Conservation (phyloP, 2,329 filamentous ascomycete species). For the Tolypocladium ovalisporum region DNA sequence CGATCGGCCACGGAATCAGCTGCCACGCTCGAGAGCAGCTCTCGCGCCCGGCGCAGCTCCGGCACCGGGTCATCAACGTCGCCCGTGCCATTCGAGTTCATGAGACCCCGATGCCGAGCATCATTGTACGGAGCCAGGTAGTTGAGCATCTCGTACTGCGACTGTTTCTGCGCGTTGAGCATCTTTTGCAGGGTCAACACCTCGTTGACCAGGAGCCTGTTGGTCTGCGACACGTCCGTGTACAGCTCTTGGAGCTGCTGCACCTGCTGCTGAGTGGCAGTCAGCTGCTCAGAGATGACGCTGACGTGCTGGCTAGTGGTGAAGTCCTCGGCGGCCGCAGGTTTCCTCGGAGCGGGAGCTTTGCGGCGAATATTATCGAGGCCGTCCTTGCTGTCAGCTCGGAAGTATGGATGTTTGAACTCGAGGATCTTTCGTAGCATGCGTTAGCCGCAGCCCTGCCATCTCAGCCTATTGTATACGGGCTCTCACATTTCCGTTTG, state of each 20-base stretch:
- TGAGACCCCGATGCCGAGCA: constrained; percentile 25
- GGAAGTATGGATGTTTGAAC: constrained; percentile 95
- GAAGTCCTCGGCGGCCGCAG: constrained; percentile 55
- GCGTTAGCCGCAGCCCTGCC: constrained; percentile 1
- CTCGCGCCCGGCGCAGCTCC: constrained; percentile 44
- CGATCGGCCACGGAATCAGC: constrained; percentile 41
- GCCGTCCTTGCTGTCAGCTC: constrained; percentile 89
- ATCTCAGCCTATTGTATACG: background rate
- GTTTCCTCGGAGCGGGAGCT: constrained; percentile 80
- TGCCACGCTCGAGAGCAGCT: constrained; percentile 41
- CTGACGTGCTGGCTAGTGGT: constrained; percentile 81
- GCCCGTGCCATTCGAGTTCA: constrained; percentile 24
- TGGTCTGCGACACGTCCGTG: constrained; percentile 59
- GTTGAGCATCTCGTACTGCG: constrained; percentile 46
- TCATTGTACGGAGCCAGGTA: constrained; percentile 40
- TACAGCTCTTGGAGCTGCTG: constrained; percentile 79
- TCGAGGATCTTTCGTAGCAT: constrained; percentile 44
- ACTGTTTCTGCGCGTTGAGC: constrained; percentile 46
- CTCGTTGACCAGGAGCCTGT: constrained; percentile 51
- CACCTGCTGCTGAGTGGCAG: constrained; percentile 86
- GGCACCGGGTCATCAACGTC: constrained; percentile 38
- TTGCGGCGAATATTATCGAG: constrained; percentile 95
- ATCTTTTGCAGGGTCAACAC: constrained; percentile 50
- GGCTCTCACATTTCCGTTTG: constrained; percentile 25
- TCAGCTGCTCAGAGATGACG: constrained; percentile 75